phyloP scores from a whole-genome alignment of 2,329 filamentous ascomycete species.

The Myriosclerotinia curreyana region DNA sequence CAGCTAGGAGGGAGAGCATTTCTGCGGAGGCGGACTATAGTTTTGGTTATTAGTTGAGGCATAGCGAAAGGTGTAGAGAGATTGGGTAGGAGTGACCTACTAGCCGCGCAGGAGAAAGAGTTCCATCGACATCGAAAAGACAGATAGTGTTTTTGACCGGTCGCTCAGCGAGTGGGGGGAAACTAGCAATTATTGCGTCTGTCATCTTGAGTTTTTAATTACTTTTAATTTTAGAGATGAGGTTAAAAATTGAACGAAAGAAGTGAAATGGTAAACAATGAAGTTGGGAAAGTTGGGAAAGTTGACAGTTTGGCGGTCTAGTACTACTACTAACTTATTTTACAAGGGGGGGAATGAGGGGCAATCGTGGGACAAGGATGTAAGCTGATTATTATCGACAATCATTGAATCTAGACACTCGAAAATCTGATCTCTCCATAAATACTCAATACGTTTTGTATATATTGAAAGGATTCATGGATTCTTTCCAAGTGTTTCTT shows the following conservation, averaged over 20 bases:
- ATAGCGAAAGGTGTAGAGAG: constrained; percentile 1
- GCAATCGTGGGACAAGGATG: not conserved
- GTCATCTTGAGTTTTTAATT: constrained; percentile 11
- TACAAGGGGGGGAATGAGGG: constrained; percentile 9
- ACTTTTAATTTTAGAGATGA: not conserved
- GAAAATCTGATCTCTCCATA: not conserved
- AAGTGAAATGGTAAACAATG: not conserved
- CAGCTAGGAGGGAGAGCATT: constrained; percentile 76
- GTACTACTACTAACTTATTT: too few relatives aligned
- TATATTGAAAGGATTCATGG: not conserved
- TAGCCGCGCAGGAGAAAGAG: constrained; percentile 76
- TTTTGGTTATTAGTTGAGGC: constrained; percentile 1
- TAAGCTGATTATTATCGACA: constrained; percentile 2
- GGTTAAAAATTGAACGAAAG: not conserved
- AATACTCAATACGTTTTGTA: not conserved
- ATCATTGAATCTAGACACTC: not conserved
- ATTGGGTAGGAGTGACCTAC: constrained; percentile 49
- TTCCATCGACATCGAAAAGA: constrained; percentile 95
- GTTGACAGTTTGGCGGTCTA: constrained; percentile 19
- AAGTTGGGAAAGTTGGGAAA: constrained; percentile 1
- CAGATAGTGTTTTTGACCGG: constrained; percentile 89
- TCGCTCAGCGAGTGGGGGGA: constrained; percentile 74
- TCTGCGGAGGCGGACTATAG: constrained; percentile 49
- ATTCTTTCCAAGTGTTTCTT: not conserved
- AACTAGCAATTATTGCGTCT: constrained; percentile 26